Percentiles rank a stretch among this genome's conserved stretches.
Conservation (phyloP, 306 rosid genomes). For the Vigna reflexopilosa region DNA sequence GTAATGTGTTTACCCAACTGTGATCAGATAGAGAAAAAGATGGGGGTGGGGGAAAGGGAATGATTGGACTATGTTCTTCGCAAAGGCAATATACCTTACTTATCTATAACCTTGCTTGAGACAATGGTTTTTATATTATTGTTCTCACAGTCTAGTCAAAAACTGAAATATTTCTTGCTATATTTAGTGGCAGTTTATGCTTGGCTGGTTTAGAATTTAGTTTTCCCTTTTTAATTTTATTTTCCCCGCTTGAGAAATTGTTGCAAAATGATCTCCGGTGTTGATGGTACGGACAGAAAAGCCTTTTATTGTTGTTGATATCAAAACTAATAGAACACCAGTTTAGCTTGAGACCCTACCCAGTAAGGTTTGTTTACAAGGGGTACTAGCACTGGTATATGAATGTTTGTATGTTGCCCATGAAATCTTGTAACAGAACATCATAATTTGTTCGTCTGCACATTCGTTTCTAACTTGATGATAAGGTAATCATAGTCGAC, state of each 20-base stretch:
- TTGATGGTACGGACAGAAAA: constrained; percentile 7
- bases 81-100: constrained; percentile 38
- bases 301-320: not conserved
- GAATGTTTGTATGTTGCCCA: too few relatives aligned
- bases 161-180: constrained; percentile 33
- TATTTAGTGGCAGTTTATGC: not conserved
- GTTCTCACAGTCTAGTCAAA: constrained; percentile 40
- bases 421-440: too few relatives aligned
- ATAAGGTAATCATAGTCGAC: not conserved
- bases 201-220: constrained; percentile 16
- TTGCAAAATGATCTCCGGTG: not conserved
- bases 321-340: not conserved
- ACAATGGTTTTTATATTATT: constrained; percentile 38
- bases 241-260: not conserved
- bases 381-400: not conserved
- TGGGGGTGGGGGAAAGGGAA: not conserved
- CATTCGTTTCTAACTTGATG: not conserved
- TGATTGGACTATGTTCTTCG: constrained; percentile 40
- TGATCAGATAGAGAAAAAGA: constrained; percentile 16
- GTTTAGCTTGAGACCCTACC: not conserved
- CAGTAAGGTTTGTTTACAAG: not conserved
- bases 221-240: not conserved
- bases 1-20: constrained; percentile 39
- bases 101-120: constrained; percentile 39
- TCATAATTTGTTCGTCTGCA: too few relatives aligned